Conservation (phyloP, 2,329 filamentous ascomycete species). For the Xylariaceae sp. region DNA sequence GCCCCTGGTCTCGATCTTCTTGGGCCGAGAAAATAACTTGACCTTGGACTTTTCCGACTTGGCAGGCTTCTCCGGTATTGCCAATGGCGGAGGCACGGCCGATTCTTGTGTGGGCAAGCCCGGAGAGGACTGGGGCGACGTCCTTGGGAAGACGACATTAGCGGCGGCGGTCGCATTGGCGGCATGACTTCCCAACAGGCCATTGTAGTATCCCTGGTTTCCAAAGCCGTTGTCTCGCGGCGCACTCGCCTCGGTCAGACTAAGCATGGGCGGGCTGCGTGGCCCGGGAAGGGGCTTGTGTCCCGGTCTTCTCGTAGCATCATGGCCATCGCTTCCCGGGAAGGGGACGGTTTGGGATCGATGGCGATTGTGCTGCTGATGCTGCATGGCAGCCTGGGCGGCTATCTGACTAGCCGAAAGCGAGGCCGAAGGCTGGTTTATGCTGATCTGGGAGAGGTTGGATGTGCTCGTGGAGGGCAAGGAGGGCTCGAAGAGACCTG, state of each 20-base stretch:
- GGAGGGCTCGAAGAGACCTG: constrained; percentile 76
- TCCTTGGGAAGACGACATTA: constrained; percentile 70
- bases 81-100: constrained; percentile 40
- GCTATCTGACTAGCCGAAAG: constrained; percentile 76
- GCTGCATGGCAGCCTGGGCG: constrained; percentile 73
- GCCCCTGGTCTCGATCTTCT: constrained; percentile 72
- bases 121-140: constrained; percentile 58
- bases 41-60: constrained; percentile 75
- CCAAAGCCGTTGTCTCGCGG: constrained; percentile 60
- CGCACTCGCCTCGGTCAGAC: constrained; percentile 66
- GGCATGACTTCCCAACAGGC: constrained; percentile 60
- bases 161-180: constrained; percentile 72
- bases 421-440: constrained; percentile 47
- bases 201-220: constrained; percentile 60
- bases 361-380: constrained; percentile 64
- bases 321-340: constrained; percentile 47
- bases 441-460: constrained; percentile 55
- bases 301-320: constrained; percentile 44
- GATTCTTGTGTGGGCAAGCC: constrained; percentile 41
- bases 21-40: constrained; percentile 78
- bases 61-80: constrained; percentile 57
- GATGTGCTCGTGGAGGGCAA: constrained; percentile 65
- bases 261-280: constrained; percentile 64
- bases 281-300: constrained; percentile 47
- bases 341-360: constrained; percentile 74